Evolutionary conservation across 1,284 basidiomycete genomes (phyloP), one percentile per base, ranked within the genome.

Genomic region (Leccinum variabile): DNA sequence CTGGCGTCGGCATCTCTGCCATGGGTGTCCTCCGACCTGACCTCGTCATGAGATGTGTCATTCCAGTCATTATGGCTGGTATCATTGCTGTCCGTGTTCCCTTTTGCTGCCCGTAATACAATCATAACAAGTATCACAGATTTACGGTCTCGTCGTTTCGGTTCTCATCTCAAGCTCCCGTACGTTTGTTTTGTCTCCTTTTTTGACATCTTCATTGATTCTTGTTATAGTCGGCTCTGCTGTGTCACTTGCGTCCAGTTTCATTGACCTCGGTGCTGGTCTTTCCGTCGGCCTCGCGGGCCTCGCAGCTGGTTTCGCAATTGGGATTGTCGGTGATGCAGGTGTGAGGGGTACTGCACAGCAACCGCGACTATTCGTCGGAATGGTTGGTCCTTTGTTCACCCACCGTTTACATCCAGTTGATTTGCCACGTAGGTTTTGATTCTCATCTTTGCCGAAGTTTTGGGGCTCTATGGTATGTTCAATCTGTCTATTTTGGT

Each of bases 21-120:
- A 97, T 98, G 95, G 94, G 95, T 65, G 94, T 98, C 65, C 88
- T 98, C 69, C 89, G 95, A 69, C 94, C 94, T 62, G 94, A 96
- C 82, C 83, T 94, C 70, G 94, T 95, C 90, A 95, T 95, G 91
- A 92, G 85, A 86, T 97, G 91, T 84, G 90, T 95, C 66, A 90
- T 98, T 67, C 97, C 97, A 60, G 96, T 98, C 76, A 91, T 99
- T 79, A 98, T 99, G 96, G 95, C 96, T 83, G 96, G 96, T 95
- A 98, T 99, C 82, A 96, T 97, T 79, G 95, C 91, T 75, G 93
- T 95, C 68, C 2, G 72, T 71, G 2, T 5, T 13, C 13, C 5
- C 9, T 25, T 49, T 39, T 39, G 10, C 37, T 28, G n/a, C 11
- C 14, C n/a, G n/a, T 18, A 4, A 53, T 2, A 10, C 4, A n/a